Base-by-base conservation (phyloP, 129 eudicot species). In the Artemisia tridentata region DNA sequence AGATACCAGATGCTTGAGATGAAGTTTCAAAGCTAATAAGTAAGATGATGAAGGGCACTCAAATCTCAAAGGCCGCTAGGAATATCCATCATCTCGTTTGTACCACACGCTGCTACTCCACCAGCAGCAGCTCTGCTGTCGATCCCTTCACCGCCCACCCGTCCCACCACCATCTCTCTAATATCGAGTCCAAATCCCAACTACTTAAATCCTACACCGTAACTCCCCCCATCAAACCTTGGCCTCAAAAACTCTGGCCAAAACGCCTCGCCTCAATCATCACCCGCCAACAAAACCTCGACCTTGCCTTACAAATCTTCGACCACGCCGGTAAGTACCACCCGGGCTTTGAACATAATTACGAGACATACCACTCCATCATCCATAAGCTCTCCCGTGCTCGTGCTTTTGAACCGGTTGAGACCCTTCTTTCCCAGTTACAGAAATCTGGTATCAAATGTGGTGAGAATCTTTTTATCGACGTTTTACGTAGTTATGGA, bases 151-250 rank as follows among this genome's bases (percentile, higher is more conserved):
- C 45, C 23, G 70, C 83, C 73, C 79, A 82, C 83, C 81, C 89
- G 11, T 79, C 80, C 0, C 77, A 74, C 80, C 75, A 74, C 60
- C 76, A 75, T 67, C 85, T 84, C 69, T 77, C 91, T 38, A 18
- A 68, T 27, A 79, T 84, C 16, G 55, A 83, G 57, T 84, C 96
- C 78, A 84, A 86, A 69, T 55, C 81, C 45, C 81, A 89, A 23
- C 96, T 86, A 38, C 88, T 88, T 17, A 60, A 84, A 56, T 80
- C 90, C 67, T 84, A 83, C 92, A 80, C 79, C 4, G 78, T 86
- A 34, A 79, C 91, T 17, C 98, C 98, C 51, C 98, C 98, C 1
- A 89, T 92, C 73, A 83, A 86, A 73, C 91, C 91, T 19, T 92
- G 98, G 98, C 98, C 96, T 20, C 84, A 83, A 75, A 80, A 82